phyloP scores from a whole-genome alignment of 768 basidiomycete genomes.

The Pulveroboletus sp. region DNA sequence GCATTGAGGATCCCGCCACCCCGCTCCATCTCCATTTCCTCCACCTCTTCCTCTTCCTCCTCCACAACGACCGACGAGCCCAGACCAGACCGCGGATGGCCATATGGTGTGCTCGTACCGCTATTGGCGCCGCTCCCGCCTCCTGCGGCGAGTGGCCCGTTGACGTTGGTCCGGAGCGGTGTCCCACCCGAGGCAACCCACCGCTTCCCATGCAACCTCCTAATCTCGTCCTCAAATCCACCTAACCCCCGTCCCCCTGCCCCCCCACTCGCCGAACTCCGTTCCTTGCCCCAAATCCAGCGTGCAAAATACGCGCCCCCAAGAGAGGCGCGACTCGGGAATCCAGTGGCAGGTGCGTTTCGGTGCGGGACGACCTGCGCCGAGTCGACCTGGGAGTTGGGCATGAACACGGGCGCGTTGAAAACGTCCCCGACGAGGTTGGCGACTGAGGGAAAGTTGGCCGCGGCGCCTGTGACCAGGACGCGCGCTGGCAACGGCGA shows the following conservation, averaged over 20 bases:
- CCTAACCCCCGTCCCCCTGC: slow-evolving; percentile 42
- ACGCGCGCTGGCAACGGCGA: slow-evolving; percentile 62
- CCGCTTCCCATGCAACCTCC: slow-evolving; percentile 65
- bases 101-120: slow-evolving; percentile 68
- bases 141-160: slow-evolving; percentile 33
- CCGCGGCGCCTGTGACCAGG: slow-evolving; percentile 74
- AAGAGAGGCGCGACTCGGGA: slow-evolving; percentile 65
- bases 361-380: slow-evolving; percentile 69
- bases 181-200: slow-evolving; percentile 68
- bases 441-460: slow-evolving; percentile 80
- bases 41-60: slow-evolving; percentile 44
- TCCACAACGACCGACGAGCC: slow-evolving; percentile 63
- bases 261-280: slow-evolving; percentile 27
- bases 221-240: slow-evolving; percentile 79
- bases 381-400: slow-evolving; percentile 71
- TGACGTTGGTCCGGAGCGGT: slow-evolving; percentile 59
- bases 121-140: slow-evolving; percentile 56
- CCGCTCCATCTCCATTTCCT: slow-evolving; percentile 56
- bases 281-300: slow-evolving; percentile 82
- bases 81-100: slow-evolving; percentile 51
- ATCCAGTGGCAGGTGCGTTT: slow-evolving; percentile 69
- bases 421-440: slow-evolving; percentile 81
- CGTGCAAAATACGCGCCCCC: slow-evolving; percentile 79
- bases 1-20: slow-evolving; percentile 25
- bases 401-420: slow-evolving; percentile 77